Base-by-base conservation (phyloP, 768 basidiomycete genomes). In the Pulveroboletus sp. region DNA sequence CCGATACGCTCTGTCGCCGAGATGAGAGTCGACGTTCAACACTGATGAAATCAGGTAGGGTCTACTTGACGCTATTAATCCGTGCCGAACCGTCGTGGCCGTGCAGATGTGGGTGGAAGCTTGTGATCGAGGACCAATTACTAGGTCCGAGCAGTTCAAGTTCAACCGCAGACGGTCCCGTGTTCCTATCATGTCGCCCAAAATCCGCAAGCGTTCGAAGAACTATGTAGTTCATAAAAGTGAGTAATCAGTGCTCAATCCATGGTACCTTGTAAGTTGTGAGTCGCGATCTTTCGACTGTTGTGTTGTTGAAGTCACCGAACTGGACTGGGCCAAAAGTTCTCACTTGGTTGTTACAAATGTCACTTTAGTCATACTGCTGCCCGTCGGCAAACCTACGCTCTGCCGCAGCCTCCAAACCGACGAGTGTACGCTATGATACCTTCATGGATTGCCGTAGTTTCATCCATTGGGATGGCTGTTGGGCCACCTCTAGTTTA, bases 401-500 rank as follows among this genome's bases (percentile, higher is more conserved):
- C 44, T 50, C 50, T 50, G 39, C 54, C 49, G 49, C 35, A 22
- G n/a, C 47, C 29, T 39, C 13, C 34, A 35, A 49, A 30, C 31
- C 16, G 29, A 17, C 41, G 17, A 11, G 30, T 12, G 9, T 23
- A 41, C 26, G 20, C 17, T 24, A 74, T 77, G 70, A 56, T 72
- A 44, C 68, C 77, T 35, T 64, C 76, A 58, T 91, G 88, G 89
- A 49, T 90, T n/a, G 79, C 85, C 14, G 79, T 74, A 11, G 54
- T 73, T 8, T 84, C 86, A 11, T 87, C 88, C 12, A 62, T 86
- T 37, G 87, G 86, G 31, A 92, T 92, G 89, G 90, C 89, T 22
- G 71, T 91, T 17, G 89, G 85, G 7, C 88, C 89, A 20, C 87
- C 90, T 14, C 73, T 93, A 48, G 89, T 91, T 12, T 93, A 93